These are phyloP conservation scores for Trichoderma brevicompactum DNA, from an alignment of 2,329 filamentous ascomycete species.

Conservation along the genomic window DNA sequence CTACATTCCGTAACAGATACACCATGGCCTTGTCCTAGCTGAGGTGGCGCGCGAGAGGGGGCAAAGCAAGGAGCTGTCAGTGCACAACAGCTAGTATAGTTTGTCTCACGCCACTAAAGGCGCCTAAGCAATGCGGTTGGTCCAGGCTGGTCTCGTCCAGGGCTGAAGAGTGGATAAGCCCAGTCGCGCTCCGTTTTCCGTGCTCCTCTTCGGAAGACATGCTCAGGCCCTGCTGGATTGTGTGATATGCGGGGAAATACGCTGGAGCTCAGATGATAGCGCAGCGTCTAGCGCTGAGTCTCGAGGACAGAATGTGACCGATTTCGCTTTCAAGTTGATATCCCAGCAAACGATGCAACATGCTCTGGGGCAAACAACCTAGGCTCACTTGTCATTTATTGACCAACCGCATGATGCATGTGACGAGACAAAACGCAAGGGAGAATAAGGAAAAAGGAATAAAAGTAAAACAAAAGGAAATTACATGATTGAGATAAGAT, in stretches of 20 bases:
- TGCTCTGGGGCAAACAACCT: background rate
- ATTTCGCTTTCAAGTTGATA: background rate
- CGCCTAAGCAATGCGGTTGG: slow-evolving; percentile 17
- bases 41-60: slow-evolving; percentile 25
- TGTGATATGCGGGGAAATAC: slow-evolving; percentile 23
- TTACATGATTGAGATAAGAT: slow-evolving; percentile 6
- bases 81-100: slow-evolving; percentile 26
- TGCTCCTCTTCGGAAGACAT: slow-evolving; percentile 19
- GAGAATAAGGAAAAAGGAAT: background rate
- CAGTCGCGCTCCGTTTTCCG: slow-evolving; percentile 11
- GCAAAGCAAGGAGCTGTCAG: slow-evolving; percentile 26
- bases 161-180: slow-evolving; percentile 25
- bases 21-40: slow-evolving; percentile 2
- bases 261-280: slow-evolving; percentile 7
- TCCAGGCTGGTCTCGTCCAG: slow-evolving; percentile 17
- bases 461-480: slow-evolving; percentile 15
- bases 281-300: slow-evolving; percentile 17
- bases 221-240: slow-evolving; percentile 7
- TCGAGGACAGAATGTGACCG: background rate
- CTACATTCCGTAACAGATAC: background rate
- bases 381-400: background rate
- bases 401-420: background rate
- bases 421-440: background rate
- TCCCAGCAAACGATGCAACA: background rate
- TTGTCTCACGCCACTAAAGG: slow-evolving; percentile 25